Base-by-base conservation (phyloP, 139 green algal genomes). In the Limnomonas spitsbergensis region DNA sequence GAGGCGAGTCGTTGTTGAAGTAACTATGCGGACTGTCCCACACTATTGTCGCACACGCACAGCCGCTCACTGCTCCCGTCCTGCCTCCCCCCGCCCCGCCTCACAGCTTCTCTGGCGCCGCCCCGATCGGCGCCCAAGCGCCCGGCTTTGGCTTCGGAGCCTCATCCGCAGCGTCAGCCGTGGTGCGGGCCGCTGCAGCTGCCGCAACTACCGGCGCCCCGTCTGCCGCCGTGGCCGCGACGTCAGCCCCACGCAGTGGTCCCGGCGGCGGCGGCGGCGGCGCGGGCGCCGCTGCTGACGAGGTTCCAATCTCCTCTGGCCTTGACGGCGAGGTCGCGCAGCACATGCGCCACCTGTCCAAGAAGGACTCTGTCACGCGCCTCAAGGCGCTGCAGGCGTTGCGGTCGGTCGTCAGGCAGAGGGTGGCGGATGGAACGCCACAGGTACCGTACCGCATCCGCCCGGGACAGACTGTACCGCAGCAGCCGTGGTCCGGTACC, bases 331-430 rank as follows among this genome's bases (percentile, higher is more conserved):
- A 97, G 54, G 66, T 94, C 0, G 83, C 89, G 1, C 87, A 92
- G 75, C 88, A 88, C 75, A 77, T 97, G 69, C 85, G 88, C 40
- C 89, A 92, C 66, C 79, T 97, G 34, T 82, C 84, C 6, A 97
- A 97, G 77, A 77, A 81, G 0, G 92, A 97, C 76, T 70, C 89
- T 6, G 93, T 81, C 40, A 97, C 93, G 3, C 94, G 93, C 80
- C 75, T 91, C 37, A 97, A 97, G 54, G 93, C 93, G 1, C 84
- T 97, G 81, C 86, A 94, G 87, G 89, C 87, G 40, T 54, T 61
- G 47, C 14, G 47, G 20, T 14, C 47, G 34, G 61, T 72, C 9
- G 29, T 72, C 6, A 72, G 29, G 29, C 27, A 72, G 29, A 34
- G 61, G 27, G 61, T 72, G 61, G 26, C 61, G 9, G 27, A 36